A percentile compares a stretch with the other conserved stretches of the same genome.
phyloP scores from a whole-genome alignment of 2,329 filamentous ascomycete genomes.

The Apiospora hydei region DNA sequence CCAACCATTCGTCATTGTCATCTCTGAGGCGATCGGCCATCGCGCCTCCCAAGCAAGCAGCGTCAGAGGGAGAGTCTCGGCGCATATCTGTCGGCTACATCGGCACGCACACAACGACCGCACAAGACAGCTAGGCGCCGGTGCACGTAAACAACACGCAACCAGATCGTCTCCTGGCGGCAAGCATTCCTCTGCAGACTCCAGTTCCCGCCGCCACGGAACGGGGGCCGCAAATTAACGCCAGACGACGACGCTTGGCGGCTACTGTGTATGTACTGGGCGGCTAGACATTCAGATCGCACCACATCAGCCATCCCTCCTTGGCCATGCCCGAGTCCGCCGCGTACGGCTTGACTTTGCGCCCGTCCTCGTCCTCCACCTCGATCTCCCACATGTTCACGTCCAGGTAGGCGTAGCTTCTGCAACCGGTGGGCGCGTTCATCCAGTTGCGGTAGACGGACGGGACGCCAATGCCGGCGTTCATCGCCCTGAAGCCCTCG shows the following conservation, averaged over 20 bases:
- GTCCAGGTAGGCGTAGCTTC: constrained; percentile 5
- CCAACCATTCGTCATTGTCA: not conserved
- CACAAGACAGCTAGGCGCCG: not conserved
- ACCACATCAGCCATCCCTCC: constrained; percentile 26
- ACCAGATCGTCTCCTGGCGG: not conserved
- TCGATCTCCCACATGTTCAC: constrained; percentile 23
- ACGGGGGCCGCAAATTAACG: not conserved
- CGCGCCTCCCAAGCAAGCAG: not conserved
- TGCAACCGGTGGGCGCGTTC: constrained; percentile 25
- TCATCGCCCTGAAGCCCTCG: constrained; percentile 34
- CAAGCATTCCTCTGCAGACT: not conserved
- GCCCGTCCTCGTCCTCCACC: constrained; percentile 24
- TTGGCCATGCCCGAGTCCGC: not conserved
- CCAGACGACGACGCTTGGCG: not conserved
- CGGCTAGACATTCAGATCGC: constrained; percentile 12
- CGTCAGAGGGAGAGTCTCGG: not conserved
- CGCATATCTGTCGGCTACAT: constrained; percentile 1
- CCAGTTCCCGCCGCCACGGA: not conserved
- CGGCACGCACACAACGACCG: not conserved
- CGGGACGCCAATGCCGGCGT: constrained; percentile 16
- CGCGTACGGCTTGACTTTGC: constrained; percentile 19
- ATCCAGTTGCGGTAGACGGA: constrained; percentile 26
- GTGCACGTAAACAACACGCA: not conserved
- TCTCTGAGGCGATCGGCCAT: not conserved
- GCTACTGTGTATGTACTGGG: not conserved